Evolutionary conservation across 257 asterid genomes (phyloP).

Genomic region (Apocynum venetum): DNA sequence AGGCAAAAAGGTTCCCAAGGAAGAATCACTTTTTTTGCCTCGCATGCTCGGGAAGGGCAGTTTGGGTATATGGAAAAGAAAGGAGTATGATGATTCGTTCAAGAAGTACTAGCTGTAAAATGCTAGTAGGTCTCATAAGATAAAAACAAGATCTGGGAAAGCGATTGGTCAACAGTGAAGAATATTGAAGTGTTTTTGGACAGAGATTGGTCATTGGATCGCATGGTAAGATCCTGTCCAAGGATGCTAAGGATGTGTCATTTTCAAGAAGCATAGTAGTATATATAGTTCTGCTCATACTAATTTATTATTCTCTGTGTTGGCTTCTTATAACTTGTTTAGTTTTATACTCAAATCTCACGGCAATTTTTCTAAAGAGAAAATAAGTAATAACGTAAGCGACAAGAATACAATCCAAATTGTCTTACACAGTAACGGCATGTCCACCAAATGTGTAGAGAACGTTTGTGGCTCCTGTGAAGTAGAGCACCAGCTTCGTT

Average conservation of each 20-base stretch:
- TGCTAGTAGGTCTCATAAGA: background rate
- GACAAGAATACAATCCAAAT: background rate
- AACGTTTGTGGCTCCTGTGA: conserved; percentile 92
- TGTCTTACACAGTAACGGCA: conserved; percentile 95
- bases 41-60: conserved; percentile 32
- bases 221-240: conserved; percentile 26
- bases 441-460: conserved; percentile 97
- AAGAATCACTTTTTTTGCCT: conserved; percentile 19
- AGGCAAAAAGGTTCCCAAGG: conserved; percentile 17
- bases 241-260: conserved; percentile 28
- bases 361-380: background rate
- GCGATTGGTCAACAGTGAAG: conserved; percentile 14
- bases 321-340: too few relatives aligned
- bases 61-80: conserved; percentile 15
- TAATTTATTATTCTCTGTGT: too few relatives aligned
- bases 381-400: conserved; percentile 7
- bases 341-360: too few relatives aligned
- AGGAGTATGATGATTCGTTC: background rate
- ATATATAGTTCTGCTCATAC: too few relatives aligned
- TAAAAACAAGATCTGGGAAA: conserved; percentile 4
- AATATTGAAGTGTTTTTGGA: conserved; percentile 6
- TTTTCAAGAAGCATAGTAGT: conserved; percentile 19
- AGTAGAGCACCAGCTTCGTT: conserved; percentile 66
- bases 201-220: conserved; percentile 27
- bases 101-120: conserved; percentile 11